Evolutionary conservation across 2,329 filamentous ascomycete genomes (phyloP), one percentile per base, ranked within the genome.

Genomic region (Xylaria sp.): DNA sequence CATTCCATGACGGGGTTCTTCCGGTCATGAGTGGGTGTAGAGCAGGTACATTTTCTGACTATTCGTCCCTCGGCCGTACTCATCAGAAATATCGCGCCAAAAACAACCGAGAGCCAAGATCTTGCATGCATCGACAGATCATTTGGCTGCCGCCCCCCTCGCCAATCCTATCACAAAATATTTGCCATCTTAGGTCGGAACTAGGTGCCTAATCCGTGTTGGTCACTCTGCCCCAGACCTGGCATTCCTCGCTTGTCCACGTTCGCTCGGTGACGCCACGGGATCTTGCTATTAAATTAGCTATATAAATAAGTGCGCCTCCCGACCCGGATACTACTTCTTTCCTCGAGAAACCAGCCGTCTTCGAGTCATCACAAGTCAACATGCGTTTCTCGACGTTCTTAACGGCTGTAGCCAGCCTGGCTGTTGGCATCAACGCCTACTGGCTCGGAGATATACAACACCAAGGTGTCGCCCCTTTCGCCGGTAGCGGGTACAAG

Each of bases 391-490:
- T 72, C 52, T 67, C 67, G 34, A 65, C 67, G 16, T 63, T 73
- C 56, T 53, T 73, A 58, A 59, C 68, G 65, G 68, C 69, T 65
- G 63, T 68, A 23, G 52, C 68, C 53, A 66, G 69, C 66, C 67
- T 72, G 9, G 64, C 67, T 54, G 61, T 68, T n/a, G 66, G 67
- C 59, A 64, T 69, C 13, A 67, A 72, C 52, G 69, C 70, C 60
- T 72, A 68, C 65, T 73, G 71, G 71, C 67, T 73, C 35, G 66
- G 62, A 50, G 66, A 72, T 55, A 62, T 73, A 11, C 42, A 60
- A 76, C 75, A 80, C 63, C 74, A 77, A 63, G 77, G 78, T 10
- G 60, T 75, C 59, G 76, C 77, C 8, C 76, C 78, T 42, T 79
- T 74, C 67, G 76, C 73, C 48, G 70, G 66, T 4, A 55, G 68